These are phyloP conservation scores for Letharia columbiana DNA, from an alignment of 495 filamentous ascomycete species.

Conservation along the genomic window DNA sequence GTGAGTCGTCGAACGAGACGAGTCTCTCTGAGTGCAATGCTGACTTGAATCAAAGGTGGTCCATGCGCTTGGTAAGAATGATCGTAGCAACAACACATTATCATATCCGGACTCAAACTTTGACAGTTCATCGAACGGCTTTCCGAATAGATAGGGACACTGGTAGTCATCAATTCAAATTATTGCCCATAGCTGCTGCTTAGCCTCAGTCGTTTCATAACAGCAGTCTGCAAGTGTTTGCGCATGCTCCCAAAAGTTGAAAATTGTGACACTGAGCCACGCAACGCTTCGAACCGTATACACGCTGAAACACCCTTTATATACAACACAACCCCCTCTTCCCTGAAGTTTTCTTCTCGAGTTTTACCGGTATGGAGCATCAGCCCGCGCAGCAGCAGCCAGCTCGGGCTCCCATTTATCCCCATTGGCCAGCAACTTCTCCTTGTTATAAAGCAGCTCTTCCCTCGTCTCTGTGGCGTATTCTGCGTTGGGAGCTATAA, in stretches of 20 bases:
- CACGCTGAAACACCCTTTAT: neutral
- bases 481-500: constrained; percentile 77
- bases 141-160: constrained; percentile 23
- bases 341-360: neutral
- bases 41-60: constrained; percentile 32
- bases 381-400: constrained; percentile 80
- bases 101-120: constrained; percentile 69
- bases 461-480: constrained; percentile 97
- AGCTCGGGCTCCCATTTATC: constrained; percentile 99
- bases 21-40: neutral
- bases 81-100: constrained; percentile 58
- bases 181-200: neutral
- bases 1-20: constrained; percentile 28
- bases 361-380: constrained; percentile 73
- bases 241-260: neutral
- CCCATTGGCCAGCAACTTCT: constrained; percentile 80
- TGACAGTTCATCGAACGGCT: constrained; percentile 58
- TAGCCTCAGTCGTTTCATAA: neutral
- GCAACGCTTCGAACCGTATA: neutral
- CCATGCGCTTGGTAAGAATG: constrained; percentile 44
- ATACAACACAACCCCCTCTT: neutral
- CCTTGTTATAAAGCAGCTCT: constrained; percentile 97
- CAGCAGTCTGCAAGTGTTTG: neutral
- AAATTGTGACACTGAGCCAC: neutral
- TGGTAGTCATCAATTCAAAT: neutral